Base-by-base conservation (phyloP, 1,139 yeast species). In the Pichia sp. region DNA sequence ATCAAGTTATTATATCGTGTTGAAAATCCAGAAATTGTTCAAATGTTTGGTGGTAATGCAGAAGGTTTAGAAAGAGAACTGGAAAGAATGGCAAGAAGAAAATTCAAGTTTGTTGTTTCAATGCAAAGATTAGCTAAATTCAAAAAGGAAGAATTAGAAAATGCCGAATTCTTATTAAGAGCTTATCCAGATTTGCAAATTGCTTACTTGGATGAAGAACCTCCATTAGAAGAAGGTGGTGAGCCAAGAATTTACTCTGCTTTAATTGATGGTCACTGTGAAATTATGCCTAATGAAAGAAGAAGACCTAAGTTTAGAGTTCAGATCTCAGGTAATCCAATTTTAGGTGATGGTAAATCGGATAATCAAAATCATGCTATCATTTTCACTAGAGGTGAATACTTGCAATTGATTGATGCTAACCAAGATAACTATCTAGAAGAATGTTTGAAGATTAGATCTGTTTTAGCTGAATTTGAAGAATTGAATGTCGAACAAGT, bases 81-180 rank as follows among this genome's bases (percentile, higher is more conserved):
- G 56, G 98, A 92, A 72, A 85, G 92, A 64, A 94, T 92, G 98
- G 97, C 99, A 35, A 85, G 98, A 75, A 83, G 99, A 74, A 92
- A 94, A 72, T 94, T 92, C 78, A 87, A 88, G 73, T 90, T 92
- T 63, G 76, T 90, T 66, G 96, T 92, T 62, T 86, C 97, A 44
- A 92, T 92, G 98, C 98, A 92, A 75, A 85, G 98, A 79, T 77
- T 92, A 65, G 79, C 97, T 54, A 94, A 92, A 68, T 92, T 92
- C 71, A 85, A 90, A 67, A 95, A 95, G 52, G 97, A 92, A 61
- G 98, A 92, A 71, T 76, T 87, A 79, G 98, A 92, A 72, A 92
- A 92, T 64, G 95, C 98, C 49, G 98, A 92, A 69, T 92, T 92
- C 69, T 80, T 92, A 71, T 79, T 92, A 60, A 86, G 98, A 71